Percentiles rank a stretch among this genome's conserved stretches.
Conservation (phyloP, 2,329 filamentous ascomycete genomes). For the Cyphellophora attinorum region DNA sequence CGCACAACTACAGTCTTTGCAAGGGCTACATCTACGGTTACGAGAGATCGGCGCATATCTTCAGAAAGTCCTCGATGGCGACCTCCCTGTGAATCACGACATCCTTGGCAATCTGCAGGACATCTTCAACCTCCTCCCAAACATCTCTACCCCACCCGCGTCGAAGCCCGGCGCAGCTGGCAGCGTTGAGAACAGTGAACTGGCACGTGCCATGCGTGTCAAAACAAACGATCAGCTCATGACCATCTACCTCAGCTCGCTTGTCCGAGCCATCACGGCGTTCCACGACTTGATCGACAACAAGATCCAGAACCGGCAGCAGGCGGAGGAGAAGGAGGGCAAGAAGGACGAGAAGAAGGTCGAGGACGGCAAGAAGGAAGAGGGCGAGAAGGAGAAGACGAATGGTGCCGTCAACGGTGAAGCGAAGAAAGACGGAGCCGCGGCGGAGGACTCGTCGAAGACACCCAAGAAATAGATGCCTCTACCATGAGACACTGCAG, state of each 20-base stretch:
- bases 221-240: slow-evolving; percentile 99
- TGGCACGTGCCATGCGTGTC: slow-evolving; percentile 93
- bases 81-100: slow-evolving; percentile 91
- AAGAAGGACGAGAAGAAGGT: slow-evolving; percentile 58
- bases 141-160: slow-evolving; percentile 74
- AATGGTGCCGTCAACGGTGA: slow-evolving; percentile 41
- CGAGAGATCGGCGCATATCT: slow-evolving; percentile 93
- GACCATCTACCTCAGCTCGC: slow-evolving; percentile 91
- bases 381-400: slow-evolving; percentile 41
- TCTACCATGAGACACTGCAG: no score
- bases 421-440: slow-evolving; percentile 45
- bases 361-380: slow-evolving; percentile 57
- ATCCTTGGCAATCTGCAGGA: slow-evolving; percentile 98
- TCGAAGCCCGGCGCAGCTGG: slow-evolving; percentile 45
- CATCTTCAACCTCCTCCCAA: slow-evolving; percentile 95
- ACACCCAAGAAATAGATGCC: no score
- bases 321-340: slow-evolving; percentile 86
- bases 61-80: slow-evolving; percentile 86
- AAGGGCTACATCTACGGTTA: slow-evolving; percentile 87
- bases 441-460: slow-evolving; percentile 55
- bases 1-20: slow-evolving; percentile 92
- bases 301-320: slow-evolving; percentile 98
- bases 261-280: slow-evolving; percentile 94
- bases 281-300: slow-evolving; percentile 99
- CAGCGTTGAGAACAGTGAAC: slow-evolving; percentile 62